Conservation (phyloP, 495 filamentous ascomycete species). For the Baudoinia panamericana region DNA sequence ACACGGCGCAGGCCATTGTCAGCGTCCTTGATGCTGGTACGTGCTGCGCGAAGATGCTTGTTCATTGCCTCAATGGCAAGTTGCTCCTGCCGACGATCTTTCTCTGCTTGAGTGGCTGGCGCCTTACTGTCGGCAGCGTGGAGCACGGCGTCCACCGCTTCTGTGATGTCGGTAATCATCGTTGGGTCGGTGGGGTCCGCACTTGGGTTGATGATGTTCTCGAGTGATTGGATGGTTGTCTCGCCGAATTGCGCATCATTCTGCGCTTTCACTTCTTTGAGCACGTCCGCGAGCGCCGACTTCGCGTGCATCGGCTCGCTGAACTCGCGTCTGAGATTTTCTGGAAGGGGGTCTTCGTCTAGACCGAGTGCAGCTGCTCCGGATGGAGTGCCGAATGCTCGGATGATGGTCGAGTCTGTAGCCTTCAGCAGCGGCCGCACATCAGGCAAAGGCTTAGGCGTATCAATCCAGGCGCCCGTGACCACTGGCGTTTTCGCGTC, state of each 20-base stretch:
- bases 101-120: conserved; percentile 20
- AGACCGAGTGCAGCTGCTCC: conserved; percentile 1
- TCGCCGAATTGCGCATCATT: conserved; percentile 33
- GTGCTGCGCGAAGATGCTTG: conserved; percentile 23
- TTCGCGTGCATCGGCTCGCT: conserved; percentile 12
- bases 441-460: conserved; percentile 17
- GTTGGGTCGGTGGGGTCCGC: conserved; percentile 13
- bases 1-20: conserved; percentile 27
- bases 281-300: conserved; percentile 35
- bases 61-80: conserved; percentile 28
- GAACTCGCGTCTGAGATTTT: not conserved
- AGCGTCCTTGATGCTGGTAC: conserved; percentile 29
- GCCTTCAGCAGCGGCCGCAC: conserved; percentile 3
- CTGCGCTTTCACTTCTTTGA: conserved; percentile 37
- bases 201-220: conserved; percentile 36
- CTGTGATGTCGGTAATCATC: conserved; percentile 3
- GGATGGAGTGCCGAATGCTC: conserved; percentile 5
- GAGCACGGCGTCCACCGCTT: not conserved
- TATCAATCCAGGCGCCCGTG: conserved; percentile 38
- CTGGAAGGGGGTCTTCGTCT: not conserved
- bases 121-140: not conserved
- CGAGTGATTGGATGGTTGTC: conserved; percentile 49
- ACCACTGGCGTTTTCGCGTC: conserved; percentile 33
- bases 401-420: conserved; percentile 1
- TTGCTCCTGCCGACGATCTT: conserved; percentile 26